phyloP scores from a whole-genome alignment of 306 rosid genomes.

The Pachyrhizus erosus region DNA sequence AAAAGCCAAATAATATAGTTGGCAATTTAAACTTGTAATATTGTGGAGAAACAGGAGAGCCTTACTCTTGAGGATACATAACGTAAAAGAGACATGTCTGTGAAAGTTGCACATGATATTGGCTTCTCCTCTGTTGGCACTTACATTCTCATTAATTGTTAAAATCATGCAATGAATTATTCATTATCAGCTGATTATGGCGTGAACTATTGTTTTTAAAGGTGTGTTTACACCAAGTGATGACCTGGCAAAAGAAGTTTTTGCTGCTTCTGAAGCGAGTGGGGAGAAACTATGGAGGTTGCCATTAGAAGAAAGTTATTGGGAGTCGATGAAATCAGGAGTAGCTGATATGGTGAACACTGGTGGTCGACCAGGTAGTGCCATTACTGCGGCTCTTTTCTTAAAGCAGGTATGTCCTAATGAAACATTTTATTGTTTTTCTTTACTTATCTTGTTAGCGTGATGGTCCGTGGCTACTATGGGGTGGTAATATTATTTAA shows the following conservation, averaged over 20 bases:
- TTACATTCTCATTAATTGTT: not conserved
- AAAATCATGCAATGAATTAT: conserved; percentile 6
- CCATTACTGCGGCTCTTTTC: conserved; percentile 95
- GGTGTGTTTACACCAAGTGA: conserved; percentile 95
- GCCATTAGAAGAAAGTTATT: conserved; percentile 97
- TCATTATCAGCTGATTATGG: conserved; percentile 10
- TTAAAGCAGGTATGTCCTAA: conserved; percentile 75
- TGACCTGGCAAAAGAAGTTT: conserved; percentile 89
- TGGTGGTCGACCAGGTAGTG: conserved; percentile 82
- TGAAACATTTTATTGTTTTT: conserved; percentile 36
- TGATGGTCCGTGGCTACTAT: not conserved
- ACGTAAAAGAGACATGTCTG: not conserved
- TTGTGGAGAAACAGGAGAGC: not conserved
- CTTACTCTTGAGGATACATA: not conserved
- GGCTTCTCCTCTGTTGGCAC: conserved; percentile 7
- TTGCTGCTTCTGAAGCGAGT: conserved; percentile 79
- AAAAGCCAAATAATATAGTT: not conserved
- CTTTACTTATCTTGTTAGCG: not conserved
- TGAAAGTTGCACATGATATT: not conserved
- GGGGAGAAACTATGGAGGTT: conserved; percentile 97
- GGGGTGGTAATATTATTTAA: conserved; percentile 49
- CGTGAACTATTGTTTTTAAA: conserved; percentile 40
- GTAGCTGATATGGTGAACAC: conserved; percentile 97
- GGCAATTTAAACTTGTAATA: not conserved
- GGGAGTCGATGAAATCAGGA: conserved; percentile 98